Evolutionary conservation across 2,329 filamentous ascomycete species (phyloP).

Genomic region (Didymella glomerata): DNA sequence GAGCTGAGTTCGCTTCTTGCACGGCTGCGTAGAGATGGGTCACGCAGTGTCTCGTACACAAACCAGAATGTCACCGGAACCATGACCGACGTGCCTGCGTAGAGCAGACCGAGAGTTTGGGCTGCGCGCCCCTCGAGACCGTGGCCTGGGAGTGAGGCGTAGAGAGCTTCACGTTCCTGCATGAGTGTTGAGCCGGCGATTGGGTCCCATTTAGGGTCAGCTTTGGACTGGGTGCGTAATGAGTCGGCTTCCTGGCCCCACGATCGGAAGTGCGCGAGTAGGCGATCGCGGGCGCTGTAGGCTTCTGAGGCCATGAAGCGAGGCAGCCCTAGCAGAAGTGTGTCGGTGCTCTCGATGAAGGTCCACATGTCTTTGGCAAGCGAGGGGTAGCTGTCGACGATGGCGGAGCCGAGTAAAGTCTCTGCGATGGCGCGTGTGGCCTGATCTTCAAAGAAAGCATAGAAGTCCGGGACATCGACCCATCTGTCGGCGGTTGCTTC

Average conservation of each 20-base stretch:
- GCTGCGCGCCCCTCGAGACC: constrained; percentile 22
- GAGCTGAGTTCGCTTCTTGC: too few species aligned
- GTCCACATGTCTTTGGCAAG: constrained; percentile 27
- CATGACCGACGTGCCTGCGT: constrained; percentile 26
- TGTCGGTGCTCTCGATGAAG: constrained; percentile 27
- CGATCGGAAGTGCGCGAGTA: too few species aligned
- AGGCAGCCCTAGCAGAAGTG: constrained; percentile 26
- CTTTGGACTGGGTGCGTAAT: too few species aligned
- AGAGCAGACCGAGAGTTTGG: constrained; percentile 28
- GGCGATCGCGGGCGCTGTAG: constrained; percentile 24
- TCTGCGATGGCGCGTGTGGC: constrained; percentile 20
- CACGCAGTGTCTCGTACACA: constrained; percentile 24
- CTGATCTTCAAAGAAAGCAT: constrained; percentile 20
- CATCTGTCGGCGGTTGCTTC: too few species aligned
- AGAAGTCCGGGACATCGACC: constrained; percentile 27
- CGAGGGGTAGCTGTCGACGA: constrained; percentile 17
- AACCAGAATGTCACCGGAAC: constrained; percentile 31
- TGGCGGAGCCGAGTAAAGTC: constrained; percentile 22
- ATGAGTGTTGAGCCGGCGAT: constrained; percentile 23
- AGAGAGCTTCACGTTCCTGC: constrained; percentile 33
- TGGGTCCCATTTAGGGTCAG: too few species aligned
- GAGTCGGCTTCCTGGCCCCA: too few species aligned
- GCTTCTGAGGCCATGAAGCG: constrained; percentile 21
- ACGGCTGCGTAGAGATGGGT: constrained; percentile 1
- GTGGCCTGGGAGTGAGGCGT: constrained; percentile 23